phyloP scores from a whole-genome alignment of 805 yeast genomes.

The Saccharomycopsis fermentans region DNA sequence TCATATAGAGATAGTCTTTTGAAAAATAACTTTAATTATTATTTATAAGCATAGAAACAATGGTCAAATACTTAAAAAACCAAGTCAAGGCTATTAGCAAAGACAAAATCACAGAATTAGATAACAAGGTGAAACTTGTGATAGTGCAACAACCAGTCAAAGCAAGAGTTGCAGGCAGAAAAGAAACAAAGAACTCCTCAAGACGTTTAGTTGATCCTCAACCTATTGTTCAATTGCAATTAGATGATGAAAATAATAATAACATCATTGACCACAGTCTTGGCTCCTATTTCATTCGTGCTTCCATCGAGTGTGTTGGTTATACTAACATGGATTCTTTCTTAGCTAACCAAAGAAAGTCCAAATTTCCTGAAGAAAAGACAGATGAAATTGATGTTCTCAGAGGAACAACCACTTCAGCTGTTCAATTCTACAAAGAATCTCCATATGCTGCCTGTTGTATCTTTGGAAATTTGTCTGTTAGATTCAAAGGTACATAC shows the following conservation, averaged over 20 bases:
- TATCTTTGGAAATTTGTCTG: constrained; percentile 17
- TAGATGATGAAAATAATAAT: constrained; percentile 1
- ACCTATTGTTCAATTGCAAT: constrained; percentile 17
- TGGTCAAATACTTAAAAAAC: constrained; percentile 18
- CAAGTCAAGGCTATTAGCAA: constrained; percentile 14
- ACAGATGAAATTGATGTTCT: constrained; percentile 13
- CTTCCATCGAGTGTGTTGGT: constrained; percentile 17
- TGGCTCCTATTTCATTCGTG: constrained; percentile 16
- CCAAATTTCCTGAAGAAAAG: constrained; percentile 6
- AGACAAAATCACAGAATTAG: background rate
- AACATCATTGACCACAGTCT: constrained; percentile 14
- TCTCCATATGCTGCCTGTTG: constrained; percentile 16
- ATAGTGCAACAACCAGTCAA: constrained; percentile 19
- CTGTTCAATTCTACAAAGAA: constrained; percentile 16
- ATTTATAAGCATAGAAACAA: background rate
- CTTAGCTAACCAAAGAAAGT: constrained; percentile 16
- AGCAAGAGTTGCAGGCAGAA: constrained; percentile 19
- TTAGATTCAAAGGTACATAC: constrained; percentile 17
- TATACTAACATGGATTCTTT: constrained; percentile 9
- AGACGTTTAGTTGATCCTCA: constrained; percentile 19
- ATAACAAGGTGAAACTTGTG: constrained; percentile 5
- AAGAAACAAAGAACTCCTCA: constrained; percentile 15
- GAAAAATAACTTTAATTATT: background rate
- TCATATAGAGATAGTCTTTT: background rate
- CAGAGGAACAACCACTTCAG: constrained; percentile 17